phyloP scores from a whole-genome alignment of 2,329 filamentous ascomycete species.

The Exophiala spinifera region DNA sequence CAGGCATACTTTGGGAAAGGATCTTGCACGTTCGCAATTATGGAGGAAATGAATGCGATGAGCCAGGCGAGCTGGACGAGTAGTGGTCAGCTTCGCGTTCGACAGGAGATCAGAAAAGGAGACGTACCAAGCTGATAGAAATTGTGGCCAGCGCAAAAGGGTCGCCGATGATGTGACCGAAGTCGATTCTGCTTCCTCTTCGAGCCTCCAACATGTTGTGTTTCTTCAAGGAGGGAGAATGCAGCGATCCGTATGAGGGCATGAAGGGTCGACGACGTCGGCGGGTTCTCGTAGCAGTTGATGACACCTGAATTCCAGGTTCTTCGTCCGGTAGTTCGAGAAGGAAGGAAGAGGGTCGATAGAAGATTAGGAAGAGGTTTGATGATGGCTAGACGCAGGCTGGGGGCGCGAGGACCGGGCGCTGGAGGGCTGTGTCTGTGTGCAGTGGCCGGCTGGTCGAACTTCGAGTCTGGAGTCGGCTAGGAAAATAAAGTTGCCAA shows the following conservation, averaged over 20 bases:
- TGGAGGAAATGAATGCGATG: conserved; percentile 82
- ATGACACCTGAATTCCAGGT: background rate
- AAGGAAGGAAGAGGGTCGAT: conserved; percentile 2
- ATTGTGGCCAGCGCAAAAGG: conserved; percentile 93
- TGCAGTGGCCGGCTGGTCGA: conserved; percentile 3
- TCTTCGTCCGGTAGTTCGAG: background rate
- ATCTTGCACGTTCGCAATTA: conserved; percentile 64
- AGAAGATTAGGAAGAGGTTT: conserved; percentile 5
- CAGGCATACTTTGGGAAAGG: conserved; percentile 82
- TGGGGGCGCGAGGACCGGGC: conserved; percentile 19
- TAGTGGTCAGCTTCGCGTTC: conserved; percentile 21
- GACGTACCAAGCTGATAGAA: conserved; percentile 81
- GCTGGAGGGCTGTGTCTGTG: conserved; percentile 14
- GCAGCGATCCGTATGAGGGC: conserved; percentile 70
- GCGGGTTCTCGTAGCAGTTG: conserved; percentile 1
- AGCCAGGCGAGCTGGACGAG: conserved; percentile 88
- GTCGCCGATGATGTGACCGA: conserved; percentile 91
- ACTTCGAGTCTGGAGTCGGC: conserved; percentile 7
- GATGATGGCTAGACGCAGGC: conserved; percentile 17
- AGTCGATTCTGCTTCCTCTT: conserved; percentile 52
- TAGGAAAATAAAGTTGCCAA: conserved; percentile 3
- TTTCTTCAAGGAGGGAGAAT: conserved; percentile 71
- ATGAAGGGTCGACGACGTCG: conserved; percentile 47
- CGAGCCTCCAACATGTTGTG: conserved; percentile 40
- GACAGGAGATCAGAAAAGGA: background rate